Conservation (phyloP, 2,329 filamentous ascomycete genomes). For the Penicillium oxalicum region DNA sequence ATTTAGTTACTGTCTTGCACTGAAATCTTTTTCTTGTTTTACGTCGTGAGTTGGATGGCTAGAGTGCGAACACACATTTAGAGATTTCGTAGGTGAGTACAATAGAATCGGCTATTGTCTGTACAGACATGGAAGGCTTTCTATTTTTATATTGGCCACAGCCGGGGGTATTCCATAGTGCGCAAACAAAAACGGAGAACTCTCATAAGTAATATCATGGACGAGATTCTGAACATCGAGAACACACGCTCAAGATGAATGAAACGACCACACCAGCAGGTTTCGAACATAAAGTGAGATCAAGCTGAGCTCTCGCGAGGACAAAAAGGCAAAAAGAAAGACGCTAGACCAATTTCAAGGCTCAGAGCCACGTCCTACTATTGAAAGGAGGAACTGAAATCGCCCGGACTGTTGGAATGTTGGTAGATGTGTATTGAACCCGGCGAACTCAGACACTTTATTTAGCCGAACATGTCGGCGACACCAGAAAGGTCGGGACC, state of each 20-base stretch:
- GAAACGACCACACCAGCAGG: neutral
- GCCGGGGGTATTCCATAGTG: constrained; percentile 16
- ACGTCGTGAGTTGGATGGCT: neutral
- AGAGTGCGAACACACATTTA: too few species aligned
- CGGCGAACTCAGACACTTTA: neutral
- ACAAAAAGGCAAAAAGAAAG: neutral
- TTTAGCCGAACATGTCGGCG: constrained; percentile 49
- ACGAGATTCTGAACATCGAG: constrained; percentile 1
- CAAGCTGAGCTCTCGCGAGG: neutral
- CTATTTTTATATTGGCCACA: constrained; percentile 12
- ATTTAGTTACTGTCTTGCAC: constrained; percentile 23
- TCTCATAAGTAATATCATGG: constrained; percentile 2
- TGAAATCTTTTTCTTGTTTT: constrained; percentile 12
- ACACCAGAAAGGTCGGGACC: constrained; percentile 48
- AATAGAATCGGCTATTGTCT: constrained; percentile 8
- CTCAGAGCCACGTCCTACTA: neutral
- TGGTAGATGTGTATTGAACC: neutral
- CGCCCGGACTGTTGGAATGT: too few species aligned
- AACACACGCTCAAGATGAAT: constrained; percentile 9
- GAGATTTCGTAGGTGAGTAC: neutral
- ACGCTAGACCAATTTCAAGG: neutral
- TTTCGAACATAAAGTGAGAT: neutral
- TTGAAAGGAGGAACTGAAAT: neutral
- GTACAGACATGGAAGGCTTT: constrained; percentile 6
- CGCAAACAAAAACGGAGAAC: constrained; percentile 6